Evolutionary conservation across 495 filamentous ascomycete species (phyloP).

Genomic region (Penicillium steckii): DNA sequence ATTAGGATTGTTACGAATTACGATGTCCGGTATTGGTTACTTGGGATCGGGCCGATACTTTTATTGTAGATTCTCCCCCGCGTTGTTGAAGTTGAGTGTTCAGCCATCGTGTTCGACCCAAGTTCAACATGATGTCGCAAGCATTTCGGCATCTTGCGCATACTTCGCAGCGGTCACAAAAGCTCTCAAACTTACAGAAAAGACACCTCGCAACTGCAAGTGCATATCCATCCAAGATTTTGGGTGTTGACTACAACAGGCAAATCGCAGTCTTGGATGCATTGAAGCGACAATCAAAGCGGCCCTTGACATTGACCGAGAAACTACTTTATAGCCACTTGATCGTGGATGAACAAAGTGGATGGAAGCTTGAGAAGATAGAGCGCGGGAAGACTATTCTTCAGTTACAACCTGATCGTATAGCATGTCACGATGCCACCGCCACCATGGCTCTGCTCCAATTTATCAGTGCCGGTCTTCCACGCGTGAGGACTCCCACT

Average conservation of each 20-base stretch:
- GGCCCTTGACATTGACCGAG: not conserved
- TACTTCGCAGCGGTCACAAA: not conserved
- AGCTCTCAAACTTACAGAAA: not conserved
- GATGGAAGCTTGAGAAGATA: constrained; percentile 50
- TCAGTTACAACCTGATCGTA: constrained; percentile 82
- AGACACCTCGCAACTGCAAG: not conserved
- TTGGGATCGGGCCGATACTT: not conserved
- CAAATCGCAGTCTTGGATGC: constrained; percentile 83
- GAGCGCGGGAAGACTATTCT: constrained; percentile 85
- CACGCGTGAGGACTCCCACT: constrained; percentile 74
- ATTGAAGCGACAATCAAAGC: constrained; percentile 63
- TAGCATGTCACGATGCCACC: constrained; percentile 93
- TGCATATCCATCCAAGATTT: not conserved
- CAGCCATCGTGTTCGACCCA: not conserved
- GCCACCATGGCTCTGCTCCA: constrained; percentile 95
- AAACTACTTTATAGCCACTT: constrained; percentile 1
- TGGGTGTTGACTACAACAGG: constrained; percentile 38
- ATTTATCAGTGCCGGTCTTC: constrained; percentile 92
- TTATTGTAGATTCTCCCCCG: not conserved
- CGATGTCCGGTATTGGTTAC: not conserved
- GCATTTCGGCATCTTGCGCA: not conserved
- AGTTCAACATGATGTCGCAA: not conserved
- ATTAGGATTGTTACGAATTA: not conserved
- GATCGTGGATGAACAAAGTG: not conserved
- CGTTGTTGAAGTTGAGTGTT: not conserved